Evolutionary conservation across 2,329 filamentous ascomycete genomes (phyloP).

Genomic region (Metarhizium anisopliae): DNA sequence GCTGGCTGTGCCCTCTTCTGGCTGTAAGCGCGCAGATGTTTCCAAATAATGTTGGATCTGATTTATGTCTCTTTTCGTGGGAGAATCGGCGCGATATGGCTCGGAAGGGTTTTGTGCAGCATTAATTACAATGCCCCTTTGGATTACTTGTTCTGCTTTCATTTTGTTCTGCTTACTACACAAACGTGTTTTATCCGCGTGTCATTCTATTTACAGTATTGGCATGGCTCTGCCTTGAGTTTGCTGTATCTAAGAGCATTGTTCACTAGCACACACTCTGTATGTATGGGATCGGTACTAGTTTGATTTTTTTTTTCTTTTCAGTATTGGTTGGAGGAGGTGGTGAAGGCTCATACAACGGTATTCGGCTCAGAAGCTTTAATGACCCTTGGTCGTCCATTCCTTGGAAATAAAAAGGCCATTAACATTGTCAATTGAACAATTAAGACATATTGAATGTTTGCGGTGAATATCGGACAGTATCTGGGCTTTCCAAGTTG

Average conservation of each 20-base stretch:
- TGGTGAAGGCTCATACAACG: background rate
- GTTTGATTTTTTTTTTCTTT: background rate
- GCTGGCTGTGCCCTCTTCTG: slow-evolving; percentile 26
- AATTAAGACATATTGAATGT: background rate
- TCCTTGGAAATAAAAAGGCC: background rate
- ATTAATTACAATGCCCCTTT: background rate
- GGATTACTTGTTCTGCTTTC: background rate
- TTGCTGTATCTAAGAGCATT: background rate
- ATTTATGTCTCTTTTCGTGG: background rate
- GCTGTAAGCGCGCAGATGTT: slow-evolving; percentile 15
- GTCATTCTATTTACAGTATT: background rate
- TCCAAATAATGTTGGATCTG: background rate
- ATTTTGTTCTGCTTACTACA: background rate
- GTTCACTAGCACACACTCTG: background rate
- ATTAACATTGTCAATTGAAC: background rate
- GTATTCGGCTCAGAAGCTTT: background rate
- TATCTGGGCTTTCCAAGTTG: too few species aligned
- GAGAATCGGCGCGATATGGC: background rate
- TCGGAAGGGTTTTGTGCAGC: background rate
- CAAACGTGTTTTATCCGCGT: background rate
- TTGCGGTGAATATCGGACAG: too few species aligned
- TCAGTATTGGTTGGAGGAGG: background rate
- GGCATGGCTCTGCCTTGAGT: background rate
- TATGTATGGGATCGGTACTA: background rate
- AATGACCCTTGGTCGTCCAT: background rate